These are phyloP conservation scores for Macrophomina pseudophaseolina DNA, from an alignment of 2,329 filamentous ascomycete species.

Conservation along the genomic window DNA sequence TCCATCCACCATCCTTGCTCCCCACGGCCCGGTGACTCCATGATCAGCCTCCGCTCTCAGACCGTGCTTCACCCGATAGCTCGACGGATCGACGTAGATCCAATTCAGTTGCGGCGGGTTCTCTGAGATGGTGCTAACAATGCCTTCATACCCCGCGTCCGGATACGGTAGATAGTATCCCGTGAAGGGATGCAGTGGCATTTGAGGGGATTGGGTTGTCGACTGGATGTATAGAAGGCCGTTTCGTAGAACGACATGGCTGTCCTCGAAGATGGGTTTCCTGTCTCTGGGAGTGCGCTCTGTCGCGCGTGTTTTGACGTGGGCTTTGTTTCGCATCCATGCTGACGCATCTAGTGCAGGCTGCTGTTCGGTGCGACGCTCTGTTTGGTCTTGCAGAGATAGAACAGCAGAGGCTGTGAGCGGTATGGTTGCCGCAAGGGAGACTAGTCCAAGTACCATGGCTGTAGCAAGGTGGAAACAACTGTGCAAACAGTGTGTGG, in stretches of 20 bases:
- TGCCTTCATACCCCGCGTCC: conserved; percentile 56
- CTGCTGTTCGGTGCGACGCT: too few relatives aligned
- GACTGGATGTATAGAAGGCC: not conserved
- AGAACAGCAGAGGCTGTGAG: not conserved
- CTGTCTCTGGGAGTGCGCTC: not conserved
- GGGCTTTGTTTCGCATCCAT: not conserved
- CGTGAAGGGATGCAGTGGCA: conserved; percentile 52
- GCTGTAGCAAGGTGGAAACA: not conserved
- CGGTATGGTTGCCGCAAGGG: not conserved
- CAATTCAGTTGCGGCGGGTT: conserved; percentile 50
- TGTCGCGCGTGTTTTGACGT: not conserved
- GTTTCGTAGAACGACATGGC: not conserved
- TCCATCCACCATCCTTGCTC: conserved; percentile 68
- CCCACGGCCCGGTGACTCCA: conserved; percentile 53
- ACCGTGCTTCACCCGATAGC: conserved; percentile 43
- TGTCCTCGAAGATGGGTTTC: not conserved
- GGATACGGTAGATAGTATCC: conserved; percentile 66
- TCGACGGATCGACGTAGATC: conserved; percentile 43
- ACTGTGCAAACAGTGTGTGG: too few relatives aligned
- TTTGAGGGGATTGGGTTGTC: not conserved
- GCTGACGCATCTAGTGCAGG: too few relatives aligned
- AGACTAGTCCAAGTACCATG: not conserved
- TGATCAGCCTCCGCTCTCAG: conserved; percentile 42
- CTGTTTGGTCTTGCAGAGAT: not conserved
- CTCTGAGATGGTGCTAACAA: conserved; percentile 60